Evolutionary conservation across 768 basidiomycete species (phyloP).

Genomic region (Termitomyces sp.): DNA sequence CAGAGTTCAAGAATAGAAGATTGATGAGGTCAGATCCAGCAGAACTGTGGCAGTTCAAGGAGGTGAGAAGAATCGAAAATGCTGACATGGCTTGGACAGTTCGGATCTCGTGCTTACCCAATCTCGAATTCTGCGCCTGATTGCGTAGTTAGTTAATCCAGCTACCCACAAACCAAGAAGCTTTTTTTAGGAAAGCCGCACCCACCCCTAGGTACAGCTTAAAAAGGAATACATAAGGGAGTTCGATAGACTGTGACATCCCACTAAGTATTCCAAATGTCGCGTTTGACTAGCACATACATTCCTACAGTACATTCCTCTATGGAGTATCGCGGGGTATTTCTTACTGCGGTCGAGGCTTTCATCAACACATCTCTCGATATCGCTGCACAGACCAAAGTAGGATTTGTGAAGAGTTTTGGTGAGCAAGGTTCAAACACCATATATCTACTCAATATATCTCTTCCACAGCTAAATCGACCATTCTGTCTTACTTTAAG

Average conservation of each 20-base stretch:
- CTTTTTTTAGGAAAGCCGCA: too few species aligned
- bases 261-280: constrained; percentile 1
- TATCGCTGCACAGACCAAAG: background rate
- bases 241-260: background rate
- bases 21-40: too few species aligned
- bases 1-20: too few species aligned
- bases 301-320: constrained; percentile 4
- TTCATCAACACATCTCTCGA: constrained; percentile 1
- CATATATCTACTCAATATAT: background rate
- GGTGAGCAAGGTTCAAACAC: background rate
- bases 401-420: background rate
- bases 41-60: too few species aligned
- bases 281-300: constrained; percentile 2
- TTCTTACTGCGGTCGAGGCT: constrained; percentile 1
- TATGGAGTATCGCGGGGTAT: background rate
- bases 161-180: too few species aligned
- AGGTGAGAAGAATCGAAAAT: too few species aligned
- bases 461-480: constrained; percentile 1
- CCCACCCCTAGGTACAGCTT: too few species aligned
- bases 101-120: too few species aligned
- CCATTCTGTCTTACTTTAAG: constrained; percentile 1
- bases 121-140: too few species aligned
- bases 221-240: background rate
- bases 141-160: too few species aligned
- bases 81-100: too few species aligned